Evolutionary conservation across 1,139 yeast genomes (phyloP).

Genomic region (Yamadazyma dendronema): DNA sequence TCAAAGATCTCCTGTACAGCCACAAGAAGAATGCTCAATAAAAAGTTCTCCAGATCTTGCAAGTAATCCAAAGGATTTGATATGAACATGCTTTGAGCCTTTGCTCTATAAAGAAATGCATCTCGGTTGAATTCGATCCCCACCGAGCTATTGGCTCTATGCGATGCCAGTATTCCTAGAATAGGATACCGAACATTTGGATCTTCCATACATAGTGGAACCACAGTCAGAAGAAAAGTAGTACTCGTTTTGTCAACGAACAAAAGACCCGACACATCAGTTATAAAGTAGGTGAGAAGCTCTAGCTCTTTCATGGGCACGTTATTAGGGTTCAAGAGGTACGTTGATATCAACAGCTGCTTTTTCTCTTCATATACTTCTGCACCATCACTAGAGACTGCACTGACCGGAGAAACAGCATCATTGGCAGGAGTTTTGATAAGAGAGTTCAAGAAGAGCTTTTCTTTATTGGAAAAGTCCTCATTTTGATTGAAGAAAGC

Average conservation of each 20-base stretch:
- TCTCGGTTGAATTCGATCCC: constrained; percentile 14
- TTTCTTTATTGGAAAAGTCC: constrained; percentile 11
- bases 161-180: constrained; percentile 20
- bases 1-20: constrained; percentile 21
- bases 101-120: constrained; percentile 16
- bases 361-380: constrained; percentile 13
- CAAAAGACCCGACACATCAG: constrained; percentile 17
- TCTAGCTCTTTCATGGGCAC: constrained; percentile 14
- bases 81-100: constrained; percentile 16
- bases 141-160: constrained; percentile 13
- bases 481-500: background rate
- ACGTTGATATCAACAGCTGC: constrained; percentile 8
- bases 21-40: constrained; percentile 16
- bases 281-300: constrained; percentile 17
- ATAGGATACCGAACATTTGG: constrained; percentile 17
- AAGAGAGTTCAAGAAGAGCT: constrained; percentile 15
- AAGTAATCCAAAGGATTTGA: constrained; percentile 12
- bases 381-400: constrained; percentile 5
- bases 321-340: constrained; percentile 3
- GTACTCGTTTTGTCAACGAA: constrained; percentile 21
- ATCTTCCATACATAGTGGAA: constrained; percentile 18
- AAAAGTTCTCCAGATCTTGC: constrained; percentile 13
- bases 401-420: constrained; percentile 1
- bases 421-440: constrained; percentile 11
- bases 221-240: constrained; percentile 17